Evolutionary conservation across 1,284 basidiomycete genomes (phyloP).

Genomic region (Cutaneotrichosporon cutaneum): DNA sequence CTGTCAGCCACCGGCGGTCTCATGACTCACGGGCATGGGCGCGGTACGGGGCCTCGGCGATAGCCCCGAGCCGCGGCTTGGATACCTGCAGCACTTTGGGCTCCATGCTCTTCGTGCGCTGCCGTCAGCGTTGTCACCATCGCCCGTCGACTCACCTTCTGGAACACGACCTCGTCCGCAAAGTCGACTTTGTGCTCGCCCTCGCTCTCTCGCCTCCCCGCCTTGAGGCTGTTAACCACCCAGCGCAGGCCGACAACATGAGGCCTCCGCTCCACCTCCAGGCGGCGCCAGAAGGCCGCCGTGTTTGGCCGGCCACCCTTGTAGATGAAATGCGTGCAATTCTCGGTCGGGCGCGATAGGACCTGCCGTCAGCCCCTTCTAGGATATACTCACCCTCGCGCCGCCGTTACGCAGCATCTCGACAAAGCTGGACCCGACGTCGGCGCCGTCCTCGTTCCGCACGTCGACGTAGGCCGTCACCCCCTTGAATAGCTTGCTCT

Average conservation of each 20-base stretch:
- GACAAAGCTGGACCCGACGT: slow-evolving; percentile 76
- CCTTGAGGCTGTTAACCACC: slow-evolving; percentile 82
- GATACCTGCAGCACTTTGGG: slow-evolving; percentile 26
- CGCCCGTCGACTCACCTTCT: slow-evolving; percentile 59
- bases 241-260: slow-evolving; percentile 81
- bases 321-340: slow-evolving; percentile 84
- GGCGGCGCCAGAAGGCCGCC: slow-evolving; percentile 67
- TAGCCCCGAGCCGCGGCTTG: slow-evolving; percentile 17
- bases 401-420: slow-evolving; percentile 80
- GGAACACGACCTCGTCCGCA: slow-evolving; percentile 65
- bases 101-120: slow-evolving; percentile 65
- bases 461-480: slow-evolving; percentile 89
- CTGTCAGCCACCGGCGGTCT: background rate
- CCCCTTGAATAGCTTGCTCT: slow-evolving; percentile 58
- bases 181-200: slow-evolving; percentile 67
- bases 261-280: slow-evolving; percentile 55
- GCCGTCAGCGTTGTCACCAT: slow-evolving; percentile 2
- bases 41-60: slow-evolving; percentile 18
- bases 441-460: slow-evolving; percentile 77
- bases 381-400: slow-evolving; percentile 65
- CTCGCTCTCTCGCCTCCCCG: slow-evolving; percentile 66
- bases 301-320: slow-evolving; percentile 83
- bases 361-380: slow-evolving; percentile 40
- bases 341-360: slow-evolving; percentile 52
- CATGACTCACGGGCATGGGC: slow-evolving; percentile 43